Evolutionary conservation across 23 red algal genomes (phyloP), one percentile per base, ranked within the genome.

Genomic region (Gracilaria caudata): DNA sequence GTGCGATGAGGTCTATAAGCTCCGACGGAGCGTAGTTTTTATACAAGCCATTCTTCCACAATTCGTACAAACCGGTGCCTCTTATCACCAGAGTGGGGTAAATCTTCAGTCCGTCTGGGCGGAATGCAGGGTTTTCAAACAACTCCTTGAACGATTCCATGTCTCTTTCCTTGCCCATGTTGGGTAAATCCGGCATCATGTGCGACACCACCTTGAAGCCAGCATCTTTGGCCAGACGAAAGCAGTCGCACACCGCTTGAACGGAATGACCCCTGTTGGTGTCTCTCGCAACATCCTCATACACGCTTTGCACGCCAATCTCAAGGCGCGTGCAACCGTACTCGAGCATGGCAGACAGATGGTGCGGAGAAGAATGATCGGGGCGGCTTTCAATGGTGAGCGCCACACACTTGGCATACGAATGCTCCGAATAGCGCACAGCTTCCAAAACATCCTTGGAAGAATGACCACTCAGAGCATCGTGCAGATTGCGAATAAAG

Each of bases 111-210:
- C 97, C 97, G 68, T 99, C 97, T 44, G 97, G 68, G 12, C 97
- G 97, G 78, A 99, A 99, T 39, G 97, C 83, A 7, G 97, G 97
- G 82, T 99, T 99, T 25, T 99, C 97, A 86, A 99, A 99, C 32
- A 99, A 86, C 77, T 99, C 97, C 19, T 79, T 81, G 55, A 99
- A 99, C 23, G 88, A 94, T 66, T 99, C 97, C 53, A 99, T 79
- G 71, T 99, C 97, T 47, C 97, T 68, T 78, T 99, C 97, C 23
- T 88, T 86, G 24, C 93, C 97, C 89, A 95, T 99, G 66, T 99
- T 92, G 20, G 97, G 97, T 12, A 99, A 84, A 77, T 99, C 93
- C 3, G 97, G 97, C 97, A 99, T 99, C 97, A 95, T 81, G 60
- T 99, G 97, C 16, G 93, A 81, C 7, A 99, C 97, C 25, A 99